These are phyloP conservation scores for Teunomyces cretensis DNA, from an alignment of 805 yeast genomes.

Conservation along the genomic window DNA sequence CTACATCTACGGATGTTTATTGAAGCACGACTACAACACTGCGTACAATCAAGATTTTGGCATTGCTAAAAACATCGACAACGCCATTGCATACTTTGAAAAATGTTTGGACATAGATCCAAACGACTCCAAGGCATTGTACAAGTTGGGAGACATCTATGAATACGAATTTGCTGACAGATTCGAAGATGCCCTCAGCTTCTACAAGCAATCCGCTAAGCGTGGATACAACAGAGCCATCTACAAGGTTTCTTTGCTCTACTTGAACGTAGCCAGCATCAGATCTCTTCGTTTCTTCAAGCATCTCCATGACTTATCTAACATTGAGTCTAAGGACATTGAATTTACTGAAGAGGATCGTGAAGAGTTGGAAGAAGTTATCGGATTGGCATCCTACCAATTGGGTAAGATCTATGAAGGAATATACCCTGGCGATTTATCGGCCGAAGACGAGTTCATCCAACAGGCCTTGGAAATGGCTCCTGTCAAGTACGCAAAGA, in stretches of 20 bases:
- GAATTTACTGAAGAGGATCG: constrained; percentile 36
- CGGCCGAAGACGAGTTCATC: constrained; percentile 36
- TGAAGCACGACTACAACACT: constrained; percentile 32
- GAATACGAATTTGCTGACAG: constrained; percentile 32
- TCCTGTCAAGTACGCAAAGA: constrained; percentile 44
- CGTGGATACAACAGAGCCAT: constrained; percentile 47
- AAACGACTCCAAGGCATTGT: constrained; percentile 31
- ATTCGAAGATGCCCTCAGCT: constrained; percentile 32
- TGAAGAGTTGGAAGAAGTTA: constrained; percentile 41
- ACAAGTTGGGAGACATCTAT: constrained; percentile 39
- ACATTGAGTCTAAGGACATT: constrained; percentile 36
- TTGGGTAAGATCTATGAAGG: constrained; percentile 46
- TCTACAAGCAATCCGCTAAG: constrained; percentile 38
- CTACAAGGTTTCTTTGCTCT: constrained; percentile 38
- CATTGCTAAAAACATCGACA: constrained; percentile 24
- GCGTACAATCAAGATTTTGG: constrained; percentile 38
- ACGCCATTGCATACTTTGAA: constrained; percentile 31
- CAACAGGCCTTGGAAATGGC: constrained; percentile 32
- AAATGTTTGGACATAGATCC: constrained; percentile 33
- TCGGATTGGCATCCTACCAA: constrained; percentile 42
- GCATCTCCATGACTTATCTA: constrained; percentile 37
- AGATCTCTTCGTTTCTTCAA: constrained; percentile 36
- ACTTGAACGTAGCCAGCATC: constrained; percentile 31
- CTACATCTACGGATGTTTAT: constrained; percentile 37
- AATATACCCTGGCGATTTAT: constrained; percentile 43